phyloP scores from a whole-genome alignment of 768 basidiomycete species.

The Exsudoporus frostii region DNA sequence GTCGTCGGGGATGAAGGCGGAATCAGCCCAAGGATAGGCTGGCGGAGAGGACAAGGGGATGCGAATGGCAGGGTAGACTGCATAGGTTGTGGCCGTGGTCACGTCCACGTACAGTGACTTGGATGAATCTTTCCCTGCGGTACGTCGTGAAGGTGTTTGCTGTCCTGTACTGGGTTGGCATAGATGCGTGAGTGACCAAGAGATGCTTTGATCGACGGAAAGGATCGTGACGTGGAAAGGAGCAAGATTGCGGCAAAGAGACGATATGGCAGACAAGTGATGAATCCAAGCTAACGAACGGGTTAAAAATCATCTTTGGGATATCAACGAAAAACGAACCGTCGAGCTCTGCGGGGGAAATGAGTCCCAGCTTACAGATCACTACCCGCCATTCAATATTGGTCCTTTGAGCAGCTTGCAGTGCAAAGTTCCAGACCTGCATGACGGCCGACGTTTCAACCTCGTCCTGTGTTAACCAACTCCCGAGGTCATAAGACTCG shows the following conservation, averaged over 20 bases:
- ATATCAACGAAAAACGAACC: conserved; percentile 43
- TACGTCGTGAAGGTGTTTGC: conserved; percentile 27
- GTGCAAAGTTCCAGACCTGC: conserved; percentile 70
- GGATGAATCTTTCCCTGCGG: conserved; percentile 30
- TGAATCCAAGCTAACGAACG: conserved; percentile 59
- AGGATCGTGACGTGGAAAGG: conserved; percentile 59
- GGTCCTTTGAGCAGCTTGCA: conserved; percentile 57
- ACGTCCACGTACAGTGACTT: conserved; percentile 34
- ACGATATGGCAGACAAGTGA: conserved; percentile 43
- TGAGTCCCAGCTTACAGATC: conserved; percentile 62
- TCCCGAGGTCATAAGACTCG: conserved; percentile 65
- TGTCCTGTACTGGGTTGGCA: conserved; percentile 19
- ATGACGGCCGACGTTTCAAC: conserved; percentile 46
- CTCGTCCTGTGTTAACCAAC: conserved; percentile 59
- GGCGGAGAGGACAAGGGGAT: conserved; percentile 44
- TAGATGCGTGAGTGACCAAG: conserved; percentile 55
- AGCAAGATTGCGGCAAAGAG: conserved; percentile 39
- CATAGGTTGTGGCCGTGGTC: conserved; percentile 45
- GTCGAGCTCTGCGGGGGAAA: conserved; percentile 57
- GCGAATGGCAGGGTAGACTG: conserved; percentile 41
- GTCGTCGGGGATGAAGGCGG: conserved; percentile 34
- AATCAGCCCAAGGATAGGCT: conserved; percentile 22
- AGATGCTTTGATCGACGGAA: conserved; percentile 54
- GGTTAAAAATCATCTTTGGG: background rate
- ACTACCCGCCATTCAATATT: conserved; percentile 81